phyloP scores from a whole-genome alignment of 2,329 filamentous ascomycete genomes.

The Pseudogymnoascus sp. region DNA sequence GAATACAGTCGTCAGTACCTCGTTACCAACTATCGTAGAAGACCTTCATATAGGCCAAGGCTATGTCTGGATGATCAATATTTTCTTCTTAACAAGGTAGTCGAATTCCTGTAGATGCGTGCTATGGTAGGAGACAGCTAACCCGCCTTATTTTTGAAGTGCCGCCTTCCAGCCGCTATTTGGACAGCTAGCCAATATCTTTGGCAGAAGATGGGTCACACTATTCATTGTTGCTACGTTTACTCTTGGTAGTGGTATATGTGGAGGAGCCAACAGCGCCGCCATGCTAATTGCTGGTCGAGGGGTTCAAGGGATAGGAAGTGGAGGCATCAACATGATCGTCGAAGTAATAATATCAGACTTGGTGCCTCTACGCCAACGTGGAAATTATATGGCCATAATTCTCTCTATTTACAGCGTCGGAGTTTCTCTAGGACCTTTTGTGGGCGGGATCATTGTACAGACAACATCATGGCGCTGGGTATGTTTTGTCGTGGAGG shows the following conservation, averaged over 20 bases:
- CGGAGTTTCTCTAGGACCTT: conserved; percentile 33
- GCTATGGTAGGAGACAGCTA: not conserved
- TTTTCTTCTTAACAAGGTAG: conserved; percentile 11
- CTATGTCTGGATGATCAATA: conserved; percentile 18
- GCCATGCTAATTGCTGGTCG: conserved; percentile 47
- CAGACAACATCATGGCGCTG: conserved; percentile 38
- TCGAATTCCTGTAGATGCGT: conserved; percentile 10
- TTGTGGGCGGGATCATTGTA: conserved; percentile 37
- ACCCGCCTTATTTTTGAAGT: conserved; percentile 12
- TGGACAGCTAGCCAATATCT: conserved; percentile 45
- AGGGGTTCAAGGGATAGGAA: conserved; percentile 46
- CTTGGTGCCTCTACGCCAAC: conserved; percentile 40
- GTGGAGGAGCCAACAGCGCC: conserved; percentile 38
- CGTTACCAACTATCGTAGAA: conserved; percentile 17
- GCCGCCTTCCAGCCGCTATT: conserved; percentile 43
- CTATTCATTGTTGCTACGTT: conserved; percentile 40
- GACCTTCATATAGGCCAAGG: conserved; percentile 11
- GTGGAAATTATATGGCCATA: conserved; percentile 36
- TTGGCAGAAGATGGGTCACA: conserved; percentile 39
- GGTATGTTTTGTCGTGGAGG: conserved; percentile 27
- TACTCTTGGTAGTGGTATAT: conserved; percentile 44
- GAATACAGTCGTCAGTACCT: conserved; percentile 16
- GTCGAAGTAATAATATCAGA: conserved; percentile 44
- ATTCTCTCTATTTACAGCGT: conserved; percentile 34
- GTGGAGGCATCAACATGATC: conserved; percentile 39